Conservation (phyloP, 2,329 filamentous ascomycete genomes). For the Aureobasidium sp. region DNA sequence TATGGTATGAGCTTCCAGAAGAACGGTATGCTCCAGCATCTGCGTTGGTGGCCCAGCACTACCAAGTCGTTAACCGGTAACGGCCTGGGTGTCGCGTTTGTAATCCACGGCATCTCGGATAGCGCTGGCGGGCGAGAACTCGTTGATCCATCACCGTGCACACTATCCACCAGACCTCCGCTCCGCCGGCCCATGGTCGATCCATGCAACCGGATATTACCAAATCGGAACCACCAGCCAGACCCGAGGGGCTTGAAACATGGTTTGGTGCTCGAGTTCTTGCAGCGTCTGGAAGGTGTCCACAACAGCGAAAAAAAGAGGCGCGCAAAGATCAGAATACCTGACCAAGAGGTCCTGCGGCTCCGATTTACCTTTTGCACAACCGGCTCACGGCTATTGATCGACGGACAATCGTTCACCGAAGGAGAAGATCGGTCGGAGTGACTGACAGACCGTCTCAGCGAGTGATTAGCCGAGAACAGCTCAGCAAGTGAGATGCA, state of each 20-base stretch:
- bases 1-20: neutral
- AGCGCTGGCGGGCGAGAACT: slow-evolving; percentile 2
- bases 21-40: neutral
- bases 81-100: neutral
- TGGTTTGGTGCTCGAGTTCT: neutral
- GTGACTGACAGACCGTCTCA: neutral
- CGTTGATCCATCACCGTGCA: slow-evolving; percentile 3
- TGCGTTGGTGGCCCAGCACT: neutral
- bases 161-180: neutral
- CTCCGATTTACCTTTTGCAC: neutral
- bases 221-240: neutral
- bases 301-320: neutral
- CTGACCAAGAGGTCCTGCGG: neutral
- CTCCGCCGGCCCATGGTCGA: slow-evolving; percentile 8
- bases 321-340: neutral
- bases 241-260: neutral
- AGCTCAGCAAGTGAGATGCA: neutral
- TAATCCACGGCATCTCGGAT: neutral
- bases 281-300: neutral
- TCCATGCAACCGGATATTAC: neutral
- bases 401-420: slow-evolving; percentile 1
- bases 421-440: neutral
- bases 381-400: slow-evolving; percentile 5
- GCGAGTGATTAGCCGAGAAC: slow-evolving; percentile 1
- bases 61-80: neutral